Conservation (phyloP, 139 green algal species). For the Coelastrella sp. region DNA sequence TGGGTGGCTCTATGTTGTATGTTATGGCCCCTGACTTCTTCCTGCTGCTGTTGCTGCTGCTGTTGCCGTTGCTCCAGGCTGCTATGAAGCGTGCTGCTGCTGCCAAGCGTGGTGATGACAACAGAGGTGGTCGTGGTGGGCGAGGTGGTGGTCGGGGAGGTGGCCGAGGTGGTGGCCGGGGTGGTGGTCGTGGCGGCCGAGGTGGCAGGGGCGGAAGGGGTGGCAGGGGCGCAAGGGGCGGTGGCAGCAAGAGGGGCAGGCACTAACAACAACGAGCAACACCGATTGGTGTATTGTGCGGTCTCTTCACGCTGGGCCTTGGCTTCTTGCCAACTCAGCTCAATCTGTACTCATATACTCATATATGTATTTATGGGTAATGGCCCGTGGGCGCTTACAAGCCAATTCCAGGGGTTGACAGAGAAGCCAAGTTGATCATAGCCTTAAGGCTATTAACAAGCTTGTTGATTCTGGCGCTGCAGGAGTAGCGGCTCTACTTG, state of each 20-base stretch:
- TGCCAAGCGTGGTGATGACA: background rate
- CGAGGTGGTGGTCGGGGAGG: conserved; percentile 21
- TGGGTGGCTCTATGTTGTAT: background rate
- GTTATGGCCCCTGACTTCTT: background rate
- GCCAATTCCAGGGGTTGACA: too few relatives aligned
- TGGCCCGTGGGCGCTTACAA: too few relatives aligned
- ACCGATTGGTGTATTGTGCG: background rate
- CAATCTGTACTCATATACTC: too few relatives aligned
- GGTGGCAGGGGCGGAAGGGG: conserved; percentile 46
- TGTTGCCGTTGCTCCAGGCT: background rate
- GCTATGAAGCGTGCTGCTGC: conserved; percentile 3
- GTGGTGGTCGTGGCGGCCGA: conserved; percentile 22
- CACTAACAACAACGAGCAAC: background rate
- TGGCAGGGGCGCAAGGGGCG: background rate
- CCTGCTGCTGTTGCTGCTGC: background rate
- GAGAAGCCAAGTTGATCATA: too few relatives aligned
- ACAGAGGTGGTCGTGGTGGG: conserved; percentile 7
- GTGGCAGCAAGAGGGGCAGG: conserved; percentile 40
- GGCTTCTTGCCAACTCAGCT: too few relatives aligned
- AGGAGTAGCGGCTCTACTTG: too few relatives aligned
- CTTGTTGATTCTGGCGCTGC: too few relatives aligned
- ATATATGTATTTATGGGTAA: too few relatives aligned
- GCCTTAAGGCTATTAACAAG: too few relatives aligned
- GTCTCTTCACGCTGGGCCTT: background rate
- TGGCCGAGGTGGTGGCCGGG: background rate